These are phyloP conservation scores for Aspergillus ellipticus DNA, from an alignment of 495 filamentous ascomycete species.

Conservation along the genomic window DNA sequence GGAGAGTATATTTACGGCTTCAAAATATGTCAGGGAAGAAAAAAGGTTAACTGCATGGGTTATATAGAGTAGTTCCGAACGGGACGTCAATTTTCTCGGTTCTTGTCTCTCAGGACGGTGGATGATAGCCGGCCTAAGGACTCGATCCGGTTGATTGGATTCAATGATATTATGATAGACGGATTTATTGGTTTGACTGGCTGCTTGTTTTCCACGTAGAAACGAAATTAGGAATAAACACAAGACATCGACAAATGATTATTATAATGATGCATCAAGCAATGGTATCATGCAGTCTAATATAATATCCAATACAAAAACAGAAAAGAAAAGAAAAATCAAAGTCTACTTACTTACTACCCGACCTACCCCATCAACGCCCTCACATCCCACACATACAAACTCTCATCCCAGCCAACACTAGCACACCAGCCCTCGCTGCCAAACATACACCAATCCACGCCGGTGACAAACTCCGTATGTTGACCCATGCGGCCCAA, in stretches of 20 bases:
- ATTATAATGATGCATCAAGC: neutral
- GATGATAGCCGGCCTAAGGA: neutral
- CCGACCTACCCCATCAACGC: slow-evolving; percentile 52
- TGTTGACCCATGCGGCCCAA: slow-evolving; percentile 86
- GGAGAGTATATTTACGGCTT: too few relatives aligned
- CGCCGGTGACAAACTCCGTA: slow-evolving; percentile 94
- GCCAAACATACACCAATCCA: slow-evolving; percentile 97
- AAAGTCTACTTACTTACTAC: too few relatives aligned
- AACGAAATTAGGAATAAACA: neutral
- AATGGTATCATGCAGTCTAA: slow-evolving; percentile 29
- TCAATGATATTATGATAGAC: too few relatives aligned
- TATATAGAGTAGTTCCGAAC: too few relatives aligned
- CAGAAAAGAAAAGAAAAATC: slow-evolving; percentile 5
- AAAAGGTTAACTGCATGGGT: neutral
- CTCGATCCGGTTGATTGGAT: too few relatives aligned
- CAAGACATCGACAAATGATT: slow-evolving; percentile 1
- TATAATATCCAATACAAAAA: slow-evolving; percentile 20
- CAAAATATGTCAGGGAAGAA: neutral
- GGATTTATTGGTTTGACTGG: too few relatives aligned
- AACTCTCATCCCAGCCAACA: slow-evolving; percentile 86
- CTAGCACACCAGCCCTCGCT: slow-evolving; percentile 93
- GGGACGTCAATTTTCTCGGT: too few relatives aligned
- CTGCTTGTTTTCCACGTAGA: neutral
- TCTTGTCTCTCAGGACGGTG: neutral
- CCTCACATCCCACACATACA: slow-evolving; percentile 89